Conservation (phyloP, 2,329 filamentous ascomycete genomes). For the Talaromyces sp. region DNA sequence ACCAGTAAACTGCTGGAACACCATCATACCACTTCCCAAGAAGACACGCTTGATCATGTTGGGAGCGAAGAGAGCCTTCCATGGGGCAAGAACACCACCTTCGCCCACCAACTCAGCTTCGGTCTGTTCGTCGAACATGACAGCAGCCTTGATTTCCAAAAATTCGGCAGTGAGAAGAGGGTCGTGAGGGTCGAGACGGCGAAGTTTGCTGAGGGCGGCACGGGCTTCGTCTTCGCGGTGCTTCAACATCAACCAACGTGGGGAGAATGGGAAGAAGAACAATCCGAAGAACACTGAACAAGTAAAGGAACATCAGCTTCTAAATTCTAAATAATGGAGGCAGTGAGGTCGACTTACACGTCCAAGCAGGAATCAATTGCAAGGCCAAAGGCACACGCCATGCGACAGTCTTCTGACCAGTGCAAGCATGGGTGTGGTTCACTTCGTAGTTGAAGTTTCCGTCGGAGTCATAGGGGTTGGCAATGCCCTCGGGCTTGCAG, state of each 20-base stretch:
- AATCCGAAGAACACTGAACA: constrained; percentile 32
- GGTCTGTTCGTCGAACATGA: constrained; percentile 64
- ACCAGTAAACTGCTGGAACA: constrained; percentile 34
- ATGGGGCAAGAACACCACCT: constrained; percentile 61
- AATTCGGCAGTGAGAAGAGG: constrained; percentile 59
- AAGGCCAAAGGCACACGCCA: constrained; percentile 46
- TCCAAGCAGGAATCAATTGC: constrained; percentile 37
- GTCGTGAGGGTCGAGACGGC: constrained; percentile 12
- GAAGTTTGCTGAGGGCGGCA: constrained; percentile 10
- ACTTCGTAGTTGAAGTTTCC: constrained; percentile 7
- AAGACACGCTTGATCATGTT: constrained; percentile 62
- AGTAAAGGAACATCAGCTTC: not conserved
- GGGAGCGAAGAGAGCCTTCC: constrained; percentile 55
- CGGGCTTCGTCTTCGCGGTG: constrained; percentile 42
- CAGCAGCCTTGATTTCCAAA: constrained; percentile 71
- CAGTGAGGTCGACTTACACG: constrained; percentile 1
- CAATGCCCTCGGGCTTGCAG: constrained; percentile 10
- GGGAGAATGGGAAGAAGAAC: constrained; percentile 51
- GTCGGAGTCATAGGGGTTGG: constrained; percentile 2
- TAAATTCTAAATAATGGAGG: not conserved
- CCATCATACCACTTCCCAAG: constrained; percentile 20
- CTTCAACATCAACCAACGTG: constrained; percentile 48
- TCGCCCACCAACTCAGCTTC: constrained; percentile 25
- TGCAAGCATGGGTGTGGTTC: constrained; percentile 13
- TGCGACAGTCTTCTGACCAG: constrained; percentile 33